A percentile compares a stretch with the other conserved stretches of the same genome.
Conservation (phyloP, 768 basidiomycete species). For the Suillus fuscotomentosus region DNA sequence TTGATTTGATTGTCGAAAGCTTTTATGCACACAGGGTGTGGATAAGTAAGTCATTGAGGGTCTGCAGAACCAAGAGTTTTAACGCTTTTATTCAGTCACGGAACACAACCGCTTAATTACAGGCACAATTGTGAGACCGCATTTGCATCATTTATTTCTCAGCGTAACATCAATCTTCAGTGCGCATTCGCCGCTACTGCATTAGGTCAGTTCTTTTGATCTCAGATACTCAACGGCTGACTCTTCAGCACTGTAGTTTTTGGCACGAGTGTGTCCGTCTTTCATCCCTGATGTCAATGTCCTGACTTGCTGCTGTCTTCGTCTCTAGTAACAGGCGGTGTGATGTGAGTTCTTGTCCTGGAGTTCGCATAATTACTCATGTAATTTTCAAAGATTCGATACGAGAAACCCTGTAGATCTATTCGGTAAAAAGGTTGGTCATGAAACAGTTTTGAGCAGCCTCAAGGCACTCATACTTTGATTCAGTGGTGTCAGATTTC, state of each 20-base stretch:
- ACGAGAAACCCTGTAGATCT: constrained; percentile 9
- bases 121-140: constrained; percentile 12
- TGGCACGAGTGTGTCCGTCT: constrained; percentile 13
- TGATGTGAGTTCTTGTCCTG: neutral
- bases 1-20: constrained; percentile 6
- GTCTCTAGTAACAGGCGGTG: constrained; percentile 7
- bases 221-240: neutral
- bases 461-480: neutral
- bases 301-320: constrained; percentile 4
- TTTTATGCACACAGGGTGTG: constrained; percentile 27
- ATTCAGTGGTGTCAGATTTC: constrained; percentile 10
- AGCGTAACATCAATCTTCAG: constrained; percentile 1
- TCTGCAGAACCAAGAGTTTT: neutral
- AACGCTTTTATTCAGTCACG: constrained; percentile 15
- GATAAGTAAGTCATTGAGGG: constrained; percentile 19
- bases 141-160: neutral
- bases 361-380: neutral
- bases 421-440: constrained; percentile 4
- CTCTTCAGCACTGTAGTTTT: constrained; percentile 8
- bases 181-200: constrained; percentile 8
- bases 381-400: constrained; percentile 8
- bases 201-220: constrained; percentile 15
- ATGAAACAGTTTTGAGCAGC: neutral
- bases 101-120: constrained; percentile 16
- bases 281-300: neutral